These are phyloP conservation scores for Saksenaea oblongispora DNA, from an alignment of 371 early-diverging fungal species.

Conservation along the genomic window DNA sequence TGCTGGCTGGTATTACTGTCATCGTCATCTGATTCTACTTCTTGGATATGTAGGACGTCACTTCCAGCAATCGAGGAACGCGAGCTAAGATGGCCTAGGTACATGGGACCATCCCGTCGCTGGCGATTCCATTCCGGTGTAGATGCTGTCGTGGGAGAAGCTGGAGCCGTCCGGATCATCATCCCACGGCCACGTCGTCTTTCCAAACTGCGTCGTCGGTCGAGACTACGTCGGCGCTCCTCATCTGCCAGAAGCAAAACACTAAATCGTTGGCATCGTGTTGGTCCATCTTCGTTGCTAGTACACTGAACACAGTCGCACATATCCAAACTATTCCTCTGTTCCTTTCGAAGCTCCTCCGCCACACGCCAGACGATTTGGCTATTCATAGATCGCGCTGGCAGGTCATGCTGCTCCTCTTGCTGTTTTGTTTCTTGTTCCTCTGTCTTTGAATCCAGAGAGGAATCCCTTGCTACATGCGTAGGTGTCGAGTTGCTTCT, in stretches of 20 bases:
- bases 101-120: constrained; percentile 19
- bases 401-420: not conserved
- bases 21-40: constrained; percentile 12
- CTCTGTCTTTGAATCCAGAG: not conserved
- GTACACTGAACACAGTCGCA: constrained; percentile 9
- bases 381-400: constrained; percentile 6
- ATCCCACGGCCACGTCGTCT: not conserved
- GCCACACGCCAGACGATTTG: constrained; percentile 43
- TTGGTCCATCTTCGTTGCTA: constrained; percentile 5
- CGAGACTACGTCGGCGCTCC: constrained; percentile 13
- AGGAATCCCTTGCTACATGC: not conserved
- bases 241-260: not conserved
- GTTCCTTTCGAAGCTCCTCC: constrained; percentile 30
- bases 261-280: constrained; percentile 7
- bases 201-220: constrained; percentile 6
- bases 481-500: not conserved
- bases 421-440: not conserved
- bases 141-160: not conserved
- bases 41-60: constrained; percentile 13
- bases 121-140: not conserved
- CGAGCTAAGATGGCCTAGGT: constrained; percentile 24
- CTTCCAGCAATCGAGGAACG: constrained; percentile 6
- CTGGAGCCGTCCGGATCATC: constrained; percentile 1
- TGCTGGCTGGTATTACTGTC: not conserved
- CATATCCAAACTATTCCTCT: constrained; percentile 2